phyloP scores from a whole-genome alignment of 139 green algal species.

The Micromonas pusilla region DNA sequence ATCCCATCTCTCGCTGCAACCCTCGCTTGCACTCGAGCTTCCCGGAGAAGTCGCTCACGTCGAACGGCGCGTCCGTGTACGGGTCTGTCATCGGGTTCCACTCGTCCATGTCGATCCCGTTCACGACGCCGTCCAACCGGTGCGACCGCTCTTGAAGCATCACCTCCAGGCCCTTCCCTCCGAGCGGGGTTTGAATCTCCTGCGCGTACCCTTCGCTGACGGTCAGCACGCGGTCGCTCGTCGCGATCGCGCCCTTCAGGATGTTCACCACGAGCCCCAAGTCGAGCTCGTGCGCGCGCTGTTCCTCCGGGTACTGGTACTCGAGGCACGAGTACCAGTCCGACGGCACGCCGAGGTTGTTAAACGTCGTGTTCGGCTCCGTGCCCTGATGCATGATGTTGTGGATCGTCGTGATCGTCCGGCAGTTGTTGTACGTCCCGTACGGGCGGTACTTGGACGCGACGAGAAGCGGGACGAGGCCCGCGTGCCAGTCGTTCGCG shows the following conservation, averaged over 20 bases:
- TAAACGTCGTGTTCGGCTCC: slow-evolving; percentile 38
- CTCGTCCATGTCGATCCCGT: slow-evolving; percentile 68
- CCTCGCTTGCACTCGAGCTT: slow-evolving; percentile 81
- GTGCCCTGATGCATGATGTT: slow-evolving; percentile 62
- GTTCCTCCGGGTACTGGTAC: slow-evolving; percentile 51
- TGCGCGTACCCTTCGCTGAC: slow-evolving; percentile 53
- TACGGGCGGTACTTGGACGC: slow-evolving; percentile 70
- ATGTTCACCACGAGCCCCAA: slow-evolving; percentile 68
- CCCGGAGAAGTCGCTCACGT: slow-evolving; percentile 38
- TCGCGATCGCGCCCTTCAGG: slow-evolving; percentile 73
- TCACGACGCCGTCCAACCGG: slow-evolving; percentile 44
- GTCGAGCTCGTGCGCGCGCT: slow-evolving; percentile 42
- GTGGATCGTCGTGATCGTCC: slow-evolving; percentile 67
- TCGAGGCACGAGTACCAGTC: slow-evolving; percentile 79
- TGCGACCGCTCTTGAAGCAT: slow-evolving; percentile 48
- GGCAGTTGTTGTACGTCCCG: neutral
- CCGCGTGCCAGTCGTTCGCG: slow-evolving; percentile 85
- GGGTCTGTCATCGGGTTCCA: slow-evolving; percentile 45
- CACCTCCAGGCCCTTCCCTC: slow-evolving; percentile 87
- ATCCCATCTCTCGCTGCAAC: slow-evolving; percentile 73
- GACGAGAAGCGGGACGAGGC: slow-evolving; percentile 59
- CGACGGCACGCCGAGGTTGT: slow-evolving; percentile 55
- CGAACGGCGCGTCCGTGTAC: slow-evolving; percentile 53
- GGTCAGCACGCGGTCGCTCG: slow-evolving; percentile 69
- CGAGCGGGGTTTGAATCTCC: slow-evolving; percentile 59